Conservation (phyloP, 495 filamentous ascomycete species). For the Penicillium flavigenum region DNA sequence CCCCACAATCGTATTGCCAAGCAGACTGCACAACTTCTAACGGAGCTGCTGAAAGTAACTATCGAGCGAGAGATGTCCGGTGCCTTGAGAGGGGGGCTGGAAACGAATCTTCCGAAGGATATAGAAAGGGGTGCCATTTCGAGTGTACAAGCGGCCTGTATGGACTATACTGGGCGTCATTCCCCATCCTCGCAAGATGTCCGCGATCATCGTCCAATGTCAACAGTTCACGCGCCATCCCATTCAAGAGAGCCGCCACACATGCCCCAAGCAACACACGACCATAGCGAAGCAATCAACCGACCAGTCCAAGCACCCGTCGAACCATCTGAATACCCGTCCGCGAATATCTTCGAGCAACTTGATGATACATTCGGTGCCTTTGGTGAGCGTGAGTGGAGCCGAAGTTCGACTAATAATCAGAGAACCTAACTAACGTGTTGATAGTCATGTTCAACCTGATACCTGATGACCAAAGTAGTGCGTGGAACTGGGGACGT, state of each 20-base stretch:
- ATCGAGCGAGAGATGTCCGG: conserved; percentile 21
- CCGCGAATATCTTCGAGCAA: conserved; percentile 10
- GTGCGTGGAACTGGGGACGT: conserved; percentile 10
- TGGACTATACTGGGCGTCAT: background rate
- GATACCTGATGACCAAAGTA: conserved; percentile 10
- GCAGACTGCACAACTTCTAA: conserved; percentile 25
- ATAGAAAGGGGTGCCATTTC: background rate
- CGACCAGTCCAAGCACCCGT: background rate
- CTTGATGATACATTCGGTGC: conserved; percentile 14
- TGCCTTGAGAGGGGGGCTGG: conserved; percentile 9
- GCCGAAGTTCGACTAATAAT: background rate
- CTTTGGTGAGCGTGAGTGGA: conserved; percentile 14
- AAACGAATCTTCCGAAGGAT: background rate
- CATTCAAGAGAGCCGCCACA: background rate
- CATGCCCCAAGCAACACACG: background rate
- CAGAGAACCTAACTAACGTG: background rate
- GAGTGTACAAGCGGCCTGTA: background rate
- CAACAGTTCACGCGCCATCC: background rate
- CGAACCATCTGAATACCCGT: conserved; percentile 2
- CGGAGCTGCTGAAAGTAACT: conserved; percentile 21
- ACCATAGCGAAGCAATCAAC: background rate
- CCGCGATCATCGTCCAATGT: background rate
- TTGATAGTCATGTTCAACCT: conserved; percentile 11
- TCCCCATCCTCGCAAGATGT: background rate
- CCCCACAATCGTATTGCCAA: conserved; percentile 22